Base-by-base conservation (phyloP, 139 green algal genomes). In the Eudorina sp. region DNA sequence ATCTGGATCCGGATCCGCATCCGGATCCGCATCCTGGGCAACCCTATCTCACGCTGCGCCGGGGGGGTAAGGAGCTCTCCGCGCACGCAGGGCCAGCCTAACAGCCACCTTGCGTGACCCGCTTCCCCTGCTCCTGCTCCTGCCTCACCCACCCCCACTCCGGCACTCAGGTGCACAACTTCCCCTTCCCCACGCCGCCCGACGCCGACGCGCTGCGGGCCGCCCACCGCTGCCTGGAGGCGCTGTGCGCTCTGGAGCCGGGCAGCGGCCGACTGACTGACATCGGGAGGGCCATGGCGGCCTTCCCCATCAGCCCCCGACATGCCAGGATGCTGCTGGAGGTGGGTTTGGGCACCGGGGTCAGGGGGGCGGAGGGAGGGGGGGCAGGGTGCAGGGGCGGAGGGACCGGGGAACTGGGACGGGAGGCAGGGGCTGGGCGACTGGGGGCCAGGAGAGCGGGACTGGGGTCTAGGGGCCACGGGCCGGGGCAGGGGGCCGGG, bases 241-340 rank as follows among this genome's bases (percentile, higher is more conserved):
- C 94, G 2, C 93, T 98, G 21, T 88, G 62, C 27, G 96, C 96
- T 23, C 85, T 97, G 60, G 81, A 92, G 19, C 62, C 86, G 19
- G 76, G 78, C 21, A 36, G 68, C 36, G 90, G 74, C 55, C 40
- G 40, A n/a, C 92, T 99, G 3, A 98, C 97, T 0, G 70, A 86
- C 0, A n/a, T 98, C 11, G 97, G 97, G 7, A 58, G 79, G 0
- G 92, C 91, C 25, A 99, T 99, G 98, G 94, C 96, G 1, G 86
- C 76, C 2, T 95, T 97, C 19, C 98, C 98, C 27, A 92, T 99
- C 84, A 94, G 86, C 41, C 97, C 98, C 0, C 93, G 98, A 48
- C 97, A 99, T 73, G 89, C 97, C 0, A 92, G 97, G 40, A 97
- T 99, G 96, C 90, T 99, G 53, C 86, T 99, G 79, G 94, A 98